Evolutionary conservation across 257 asterid species (phyloP).

Genomic region (Solanum ahanhuiri): DNA sequence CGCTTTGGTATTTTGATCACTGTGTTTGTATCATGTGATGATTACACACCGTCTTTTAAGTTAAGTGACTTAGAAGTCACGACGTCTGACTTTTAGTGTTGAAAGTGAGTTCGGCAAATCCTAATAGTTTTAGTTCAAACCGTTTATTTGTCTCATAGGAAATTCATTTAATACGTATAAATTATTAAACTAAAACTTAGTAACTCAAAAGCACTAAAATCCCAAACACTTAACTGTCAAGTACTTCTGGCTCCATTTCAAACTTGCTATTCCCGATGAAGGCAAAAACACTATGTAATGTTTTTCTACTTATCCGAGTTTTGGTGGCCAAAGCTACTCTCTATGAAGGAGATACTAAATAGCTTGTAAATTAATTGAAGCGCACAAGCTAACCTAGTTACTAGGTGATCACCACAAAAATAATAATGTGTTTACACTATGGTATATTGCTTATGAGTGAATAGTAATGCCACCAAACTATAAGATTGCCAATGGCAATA

Average conservation of each 20-base stretch:
- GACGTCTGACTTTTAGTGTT: no score
- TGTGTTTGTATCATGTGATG: not conserved
- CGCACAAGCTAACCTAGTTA: not conserved
- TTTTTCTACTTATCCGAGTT: not conserved
- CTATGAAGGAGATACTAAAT: not conserved
- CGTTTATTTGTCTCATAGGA: no score
- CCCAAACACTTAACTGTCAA: not conserved
- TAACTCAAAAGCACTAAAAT: not conserved
- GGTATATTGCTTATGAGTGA: not conserved
- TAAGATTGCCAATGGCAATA: not conserved
- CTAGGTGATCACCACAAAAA: no score
- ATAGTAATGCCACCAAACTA: not conserved
- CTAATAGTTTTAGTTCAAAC: no score
- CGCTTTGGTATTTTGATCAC: not conserved
- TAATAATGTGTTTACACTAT: no score
- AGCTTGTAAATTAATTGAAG: not conserved
- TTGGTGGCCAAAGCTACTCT: not conserved
- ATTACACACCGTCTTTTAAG: not conserved
- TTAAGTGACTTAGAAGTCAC: no score
- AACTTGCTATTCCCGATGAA: not conserved
- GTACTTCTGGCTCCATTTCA: not conserved
- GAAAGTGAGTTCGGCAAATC: no score
- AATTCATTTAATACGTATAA: no score
- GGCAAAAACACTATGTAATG: not conserved
- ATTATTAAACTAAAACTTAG: not conserved